Conservation (phyloP, 805 yeast genomes). For the Pichia cephalocereana region DNA sequence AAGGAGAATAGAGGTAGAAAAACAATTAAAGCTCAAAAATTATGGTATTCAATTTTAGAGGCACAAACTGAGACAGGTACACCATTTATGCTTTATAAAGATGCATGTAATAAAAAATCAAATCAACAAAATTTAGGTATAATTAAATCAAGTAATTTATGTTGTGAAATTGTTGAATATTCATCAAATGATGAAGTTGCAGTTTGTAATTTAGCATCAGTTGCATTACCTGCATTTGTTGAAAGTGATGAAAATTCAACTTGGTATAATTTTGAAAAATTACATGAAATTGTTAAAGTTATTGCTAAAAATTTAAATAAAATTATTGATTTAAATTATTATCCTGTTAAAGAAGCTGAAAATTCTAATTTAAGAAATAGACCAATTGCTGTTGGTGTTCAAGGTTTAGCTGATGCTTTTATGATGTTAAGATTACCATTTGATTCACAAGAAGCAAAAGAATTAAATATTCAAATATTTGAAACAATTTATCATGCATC, state of each 20-base stretch:
- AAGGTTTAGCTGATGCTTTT: conserved; percentile 89
- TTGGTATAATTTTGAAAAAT: conserved; percentile 67
- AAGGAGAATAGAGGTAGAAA: conserved; percentile 52
- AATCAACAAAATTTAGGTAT: conserved; percentile 90
- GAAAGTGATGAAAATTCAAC: conserved; percentile 62
- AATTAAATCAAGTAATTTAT: conserved; percentile 89
- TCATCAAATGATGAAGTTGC: conserved; percentile 90
- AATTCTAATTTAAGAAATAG: conserved; percentile 73
- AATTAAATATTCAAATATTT: conserved; percentile 74
- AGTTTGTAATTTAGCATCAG: conserved; percentile 88
- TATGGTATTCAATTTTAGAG: conserved; percentile 84
- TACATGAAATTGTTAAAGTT: conserved; percentile 72
- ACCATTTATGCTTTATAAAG: conserved; percentile 92
- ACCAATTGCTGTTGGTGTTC: conserved; percentile 97
- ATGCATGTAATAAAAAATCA: conserved; percentile 77
- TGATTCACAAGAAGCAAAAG: conserved; percentile 74
- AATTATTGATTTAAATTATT: conserved; percentile 76
- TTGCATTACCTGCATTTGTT: conserved; percentile 78
- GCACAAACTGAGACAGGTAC: conserved; percentile 96
- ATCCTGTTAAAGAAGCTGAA: conserved; percentile 74
- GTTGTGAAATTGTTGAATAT: conserved; percentile 91
- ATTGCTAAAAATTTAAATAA: conserved; percentile 70
- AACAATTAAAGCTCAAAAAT: conserved; percentile 74
- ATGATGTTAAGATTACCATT: conserved; percentile 75
- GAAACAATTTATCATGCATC: conserved; percentile 96